Evolutionary conservation across 352 stramenopile genomes (phyloP), one percentile per base, ranked within the genome.

Genomic region (Peronospora belbahrii): DNA sequence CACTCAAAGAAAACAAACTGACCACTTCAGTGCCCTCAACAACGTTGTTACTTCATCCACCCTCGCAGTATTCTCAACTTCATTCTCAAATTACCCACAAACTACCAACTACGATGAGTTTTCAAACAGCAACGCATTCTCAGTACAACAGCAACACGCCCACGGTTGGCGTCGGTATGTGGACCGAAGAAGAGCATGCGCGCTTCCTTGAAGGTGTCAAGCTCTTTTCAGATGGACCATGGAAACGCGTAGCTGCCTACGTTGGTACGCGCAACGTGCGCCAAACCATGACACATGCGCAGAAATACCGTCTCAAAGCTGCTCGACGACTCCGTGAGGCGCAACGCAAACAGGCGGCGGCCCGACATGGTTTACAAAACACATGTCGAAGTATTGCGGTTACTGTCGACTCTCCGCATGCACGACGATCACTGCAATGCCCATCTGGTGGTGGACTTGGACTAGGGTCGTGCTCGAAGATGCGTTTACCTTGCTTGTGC

Each of bases 281-380:
- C 9, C 77, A 88, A 47, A 88, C 76, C 37, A 88, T 88, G 76
- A 87, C 74, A 2, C 75, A 89, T 44, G 75, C 73, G 8, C 75
- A 88, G 52, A 86, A 87, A 59, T 87, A 87, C 52, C 66, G 73
- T 0, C 65, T 83, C 7, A 88, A 88, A 36, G 65, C 70, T 1
- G 70, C 70, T 14, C 67, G 77, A 0, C 72, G 73, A 5, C 59
- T 85, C 40, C 76, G 76, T 6, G 74, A 73, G 14, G 52, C 71
- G 6, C 63, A 73, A 24, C 71, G 65, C 11, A 79, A 75, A 35
- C 65, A 79, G 38, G 62, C 68, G 3, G 62, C 69, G 5, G 65
- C 65, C 15, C 59, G 59, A 2, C 55, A 65, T 33, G 49, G 68
- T 11, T 53, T 75, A 32, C 47, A 61, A 38, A 52, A 42, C 7